Evolutionary conservation across 805 yeast genomes (phyloP), one percentile per base, ranked within the genome.

Genomic region (Suhomyces canberraensis): DNA sequence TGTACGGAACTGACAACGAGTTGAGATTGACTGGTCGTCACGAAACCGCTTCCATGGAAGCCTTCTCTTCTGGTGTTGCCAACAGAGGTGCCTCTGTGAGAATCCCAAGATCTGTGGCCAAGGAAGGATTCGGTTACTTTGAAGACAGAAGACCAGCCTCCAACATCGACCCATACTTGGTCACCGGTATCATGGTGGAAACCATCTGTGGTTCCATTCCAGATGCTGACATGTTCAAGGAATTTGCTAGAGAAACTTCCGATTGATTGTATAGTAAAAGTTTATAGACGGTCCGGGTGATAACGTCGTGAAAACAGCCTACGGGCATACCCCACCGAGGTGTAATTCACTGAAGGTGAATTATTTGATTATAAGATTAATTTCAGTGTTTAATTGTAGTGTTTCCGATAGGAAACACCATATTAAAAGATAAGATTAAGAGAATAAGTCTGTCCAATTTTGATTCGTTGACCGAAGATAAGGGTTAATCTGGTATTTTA

Each of bases 111-210:
- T 83, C 96, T 30, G 98, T 93, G 54, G 95, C 95, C 65, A 87
- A 87, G 71, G 98, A 90, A 69, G 97, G 97, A 44, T 87, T 71
- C 72, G 98, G 98, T 44, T 93, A 93, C 81, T 91, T 93, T 59
- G 98, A 93, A 79, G 98, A 93, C 74, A 87, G 98, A 78, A 88
- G 98, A 77, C 98, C 98, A 42, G 98, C 98, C 51, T 90, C 98
- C 46, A 93, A 93, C 84, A 93, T 93, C 58, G 98, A 93, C 71
- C 98, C 98, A 52, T 93, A 93, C 76, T 80, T 91, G 69, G 98
- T 93, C 50, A 90, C 97, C 39, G 98, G 98, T 78, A 89, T 93
- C 65, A 87, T 93, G 82, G 84, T 84, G 56, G 98, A 93, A 78
- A 91, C 98, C 52, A 81, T 93, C 50, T 85, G 90, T 65, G 97